Evolutionary conservation across 495 filamentous ascomycete species (phyloP), one percentile per base, ranked within the genome.

Genomic region (Jackrogersella minutella): DNA sequence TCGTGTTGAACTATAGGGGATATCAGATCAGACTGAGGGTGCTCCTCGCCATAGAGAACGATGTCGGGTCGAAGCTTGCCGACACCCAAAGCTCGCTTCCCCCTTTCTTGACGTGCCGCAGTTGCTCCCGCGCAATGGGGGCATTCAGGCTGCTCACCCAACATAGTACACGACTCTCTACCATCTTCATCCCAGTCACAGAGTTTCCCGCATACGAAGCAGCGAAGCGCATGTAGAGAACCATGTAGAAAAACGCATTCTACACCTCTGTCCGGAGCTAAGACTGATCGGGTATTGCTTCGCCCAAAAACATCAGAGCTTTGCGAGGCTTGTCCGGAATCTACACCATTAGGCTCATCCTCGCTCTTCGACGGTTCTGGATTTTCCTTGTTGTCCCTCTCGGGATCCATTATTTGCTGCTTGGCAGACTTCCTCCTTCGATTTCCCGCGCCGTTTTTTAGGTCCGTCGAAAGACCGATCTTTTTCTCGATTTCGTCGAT

Each of bases 201-300:
- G 11, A 84, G 78, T 43, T 81, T 80, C 5, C 79, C 84, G 63
- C 88, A 91, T 2, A 87, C 77, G 28, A 83, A 88, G 65, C 88
- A 91, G 33, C 88, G 80, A 4, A 90, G 78, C 33, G 77, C 71
- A 28, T 82, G 78, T 19, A 91, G 74, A 28, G 87, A 86, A 9
- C 88, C 88, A 74, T 91, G 88, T 7, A 91, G 78, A 43, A 83
- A 87, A 10, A 91, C 87, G 57, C 86, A 87, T 61, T 91, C 84
- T 4, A 84, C 83, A 1, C 81, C 84, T 54, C 58, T 63, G 17
- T 70, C 60, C 11, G 71, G 62, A 33, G 39, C 54, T 21, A 57
- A 21, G 10, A 46, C 13, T 72, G 79, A 44, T 79, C 79, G 50
- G 75, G 80, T 41, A 80, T 78, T 71, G 76, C 68, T 53, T 19